phyloP scores from a whole-genome alignment of 495 filamentous ascomycete species.

The Penicillium alfredii region DNA sequence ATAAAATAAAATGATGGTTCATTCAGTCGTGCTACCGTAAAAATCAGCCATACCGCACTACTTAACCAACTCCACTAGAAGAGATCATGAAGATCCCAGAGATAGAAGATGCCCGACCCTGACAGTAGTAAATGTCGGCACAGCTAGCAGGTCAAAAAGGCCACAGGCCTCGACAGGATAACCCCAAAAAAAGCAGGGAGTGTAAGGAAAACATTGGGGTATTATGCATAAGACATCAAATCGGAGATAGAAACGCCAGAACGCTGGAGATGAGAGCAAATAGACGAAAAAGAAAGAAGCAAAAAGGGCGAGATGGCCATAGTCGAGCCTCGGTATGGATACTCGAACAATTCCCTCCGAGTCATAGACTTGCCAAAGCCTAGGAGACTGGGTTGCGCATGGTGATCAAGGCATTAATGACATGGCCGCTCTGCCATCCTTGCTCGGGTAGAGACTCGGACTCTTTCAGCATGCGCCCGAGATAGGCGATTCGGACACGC shows the following conservation, averaged over 20 bases:
- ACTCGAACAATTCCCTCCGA: too few species aligned
- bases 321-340: neutral
- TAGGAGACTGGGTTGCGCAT: conserved; percentile 20
- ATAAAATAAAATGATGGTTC: too few species aligned
- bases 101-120: too few species aligned
- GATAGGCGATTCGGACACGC: conserved; percentile 64
- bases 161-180: neutral
- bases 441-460: conserved; percentile 54
- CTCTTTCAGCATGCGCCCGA: conserved; percentile 74
- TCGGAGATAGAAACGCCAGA: conserved; percentile 17
- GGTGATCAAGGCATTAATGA: conserved; percentile 77
- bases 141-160: neutral
- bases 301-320: neutral
- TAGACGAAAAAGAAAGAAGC: neutral
- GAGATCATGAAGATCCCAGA: too few species aligned
- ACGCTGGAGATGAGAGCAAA: conserved; percentile 12
- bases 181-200: conserved; percentile 1
- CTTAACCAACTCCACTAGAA: too few species aligned
- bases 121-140: too few species aligned
- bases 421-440: conserved; percentile 69
- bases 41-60: too few species aligned
- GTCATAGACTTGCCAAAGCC: too few species aligned
- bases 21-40: too few species aligned
- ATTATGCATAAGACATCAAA: conserved; percentile 32
- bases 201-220: conserved; percentile 23